These are phyloP conservation scores for Xylaria sp. DNA, from an alignment of 2,329 filamentous ascomycete species.

Conservation along the genomic window DNA sequence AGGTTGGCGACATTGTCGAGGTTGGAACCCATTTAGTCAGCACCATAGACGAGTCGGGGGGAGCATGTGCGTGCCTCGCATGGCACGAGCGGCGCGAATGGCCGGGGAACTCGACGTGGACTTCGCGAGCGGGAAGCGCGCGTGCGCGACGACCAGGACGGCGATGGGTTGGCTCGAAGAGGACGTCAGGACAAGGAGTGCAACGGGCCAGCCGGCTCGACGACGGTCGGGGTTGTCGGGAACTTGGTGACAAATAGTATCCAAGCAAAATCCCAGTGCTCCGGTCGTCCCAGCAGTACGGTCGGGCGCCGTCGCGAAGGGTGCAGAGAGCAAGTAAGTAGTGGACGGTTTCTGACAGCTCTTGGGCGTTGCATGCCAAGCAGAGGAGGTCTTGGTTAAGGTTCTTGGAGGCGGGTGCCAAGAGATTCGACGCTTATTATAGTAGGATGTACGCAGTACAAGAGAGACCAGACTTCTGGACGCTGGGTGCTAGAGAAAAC, in stretches of 20 bases:
- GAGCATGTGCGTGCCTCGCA: slow-evolving; percentile 46
- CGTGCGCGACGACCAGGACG: slow-evolving; percentile 21
- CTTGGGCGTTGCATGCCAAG: slow-evolving; percentile 49
- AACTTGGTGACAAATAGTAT: slow-evolving; percentile 25
- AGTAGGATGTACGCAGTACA: slow-evolving; percentile 18
- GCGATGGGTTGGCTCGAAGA: slow-evolving; percentile 19
- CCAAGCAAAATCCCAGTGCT: slow-evolving; percentile 24
- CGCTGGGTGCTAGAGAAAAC: neutral
- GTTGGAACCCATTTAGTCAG: slow-evolving; percentile 60
- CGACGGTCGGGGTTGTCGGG: neutral
- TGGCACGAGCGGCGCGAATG: slow-evolving; percentile 44
- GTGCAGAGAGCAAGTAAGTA: slow-evolving; percentile 19
- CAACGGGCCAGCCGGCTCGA: slow-evolving; percentile 32
- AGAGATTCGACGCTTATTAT: slow-evolving; percentile 44
- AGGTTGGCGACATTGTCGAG: slow-evolving; percentile 53
- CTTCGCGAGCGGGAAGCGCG: slow-evolving; percentile 12
- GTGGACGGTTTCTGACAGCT: slow-evolving; percentile 42
- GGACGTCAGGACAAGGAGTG: slow-evolving; percentile 7
- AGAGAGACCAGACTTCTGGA: slow-evolving; percentile 22
- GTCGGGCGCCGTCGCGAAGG: slow-evolving; percentile 35
- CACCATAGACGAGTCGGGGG: slow-evolving; percentile 32
- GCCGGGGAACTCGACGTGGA: slow-evolving; percentile 15
- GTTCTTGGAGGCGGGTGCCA: slow-evolving; percentile 44
- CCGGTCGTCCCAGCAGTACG: slow-evolving; percentile 36
- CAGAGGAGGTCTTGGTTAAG: slow-evolving; percentile 47